Conservation (phyloP, 1,284 basidiomycete genomes). For the Cystobasidiaceae sp. region DNA sequence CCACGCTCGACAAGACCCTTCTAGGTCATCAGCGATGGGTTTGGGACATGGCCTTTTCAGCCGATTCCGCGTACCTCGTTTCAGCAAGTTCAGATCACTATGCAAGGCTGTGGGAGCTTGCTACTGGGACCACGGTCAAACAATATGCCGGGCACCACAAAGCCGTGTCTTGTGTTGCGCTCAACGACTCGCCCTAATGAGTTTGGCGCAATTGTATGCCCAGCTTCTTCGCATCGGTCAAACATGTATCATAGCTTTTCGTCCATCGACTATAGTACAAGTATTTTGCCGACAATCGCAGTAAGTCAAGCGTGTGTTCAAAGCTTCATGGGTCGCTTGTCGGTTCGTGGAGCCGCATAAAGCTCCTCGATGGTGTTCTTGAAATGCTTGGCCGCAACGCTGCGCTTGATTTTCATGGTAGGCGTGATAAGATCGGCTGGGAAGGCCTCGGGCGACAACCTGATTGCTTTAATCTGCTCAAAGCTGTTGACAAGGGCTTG, state of each 20-base stretch:
- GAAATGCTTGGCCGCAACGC: conserved; percentile 65
- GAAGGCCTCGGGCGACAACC: conserved; percentile 34
- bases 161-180: conserved; percentile 57
- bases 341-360: background rate
- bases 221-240: background rate
- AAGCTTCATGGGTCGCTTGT: conserved; percentile 18
- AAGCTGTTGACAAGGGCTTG: conserved; percentile 33
- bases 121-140: conserved; percentile 90
- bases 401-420: conserved; percentile 42
- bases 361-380: conserved; percentile 47
- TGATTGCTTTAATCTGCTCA: conserved; percentile 33
- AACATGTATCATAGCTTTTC: background rate
- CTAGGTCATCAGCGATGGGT: conserved; percentile 98
- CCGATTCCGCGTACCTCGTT: conserved; percentile 94
- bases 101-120: conserved; percentile 95
- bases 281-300: no score
- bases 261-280: background rate
- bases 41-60: conserved; percentile 99
- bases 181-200: conserved; percentile 48
- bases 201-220: no score
- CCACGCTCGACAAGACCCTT: conserved; percentile 75
- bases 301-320: no score
- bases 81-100: conserved; percentile 98
- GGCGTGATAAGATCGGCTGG: conserved; percentile 24
- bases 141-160: conserved; percentile 79